Base-by-base conservation (phyloP, 83 land plant genomes). In the Picea abies region DNA sequence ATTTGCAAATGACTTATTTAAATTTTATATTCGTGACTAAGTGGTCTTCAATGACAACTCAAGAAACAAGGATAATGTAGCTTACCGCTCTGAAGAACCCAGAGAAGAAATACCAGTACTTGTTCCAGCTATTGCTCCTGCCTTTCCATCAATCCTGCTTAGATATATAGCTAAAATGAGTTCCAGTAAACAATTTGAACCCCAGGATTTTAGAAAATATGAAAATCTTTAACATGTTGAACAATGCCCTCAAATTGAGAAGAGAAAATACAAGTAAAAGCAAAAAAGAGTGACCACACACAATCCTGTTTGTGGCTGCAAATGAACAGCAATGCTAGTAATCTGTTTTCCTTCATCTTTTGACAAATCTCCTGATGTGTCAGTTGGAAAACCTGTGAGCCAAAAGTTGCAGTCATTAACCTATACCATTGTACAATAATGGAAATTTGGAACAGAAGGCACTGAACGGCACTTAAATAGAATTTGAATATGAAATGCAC, bases 241-340 rank as follows among this genome's bases (percentile, higher is more conserved):
- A 67, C 76, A 23, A 12, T 20, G 62, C n/a, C 35, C 39, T 49
- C 11, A 60, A 49, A 65, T 67, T 49, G 37, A 37, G 3, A 49
- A 81, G 37, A 29, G 19, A 35, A 61, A n/a, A 5, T 52, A 32
- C 62, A 78, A 84, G 58, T 22, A 61, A 32, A 32, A 79, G 79
- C 7, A 9, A 20, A 80, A 23, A 75, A 63, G 6, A 49, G 32
- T n/a, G 60, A 76, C 56, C 78, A 84, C 91, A 72, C 83, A 91
- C 93, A 60, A 64, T 84, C 76, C 81, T 82, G 83, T 90, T 58
- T 86, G 87, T 5, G 66, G 91, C 79, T 70, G 8, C n/a, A 86
- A n/a, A 56, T 91, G 91, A 76, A 88, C 87, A 78, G 84, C 80
- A 81, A 92, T 87, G 41, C 90, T 76, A 1, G 94, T 90, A 83